Evolutionary conservation across 2,329 filamentous ascomycete species (phyloP), one percentile per base, ranked within the genome.

Genomic region (Aspergillus alliaceus): DNA sequence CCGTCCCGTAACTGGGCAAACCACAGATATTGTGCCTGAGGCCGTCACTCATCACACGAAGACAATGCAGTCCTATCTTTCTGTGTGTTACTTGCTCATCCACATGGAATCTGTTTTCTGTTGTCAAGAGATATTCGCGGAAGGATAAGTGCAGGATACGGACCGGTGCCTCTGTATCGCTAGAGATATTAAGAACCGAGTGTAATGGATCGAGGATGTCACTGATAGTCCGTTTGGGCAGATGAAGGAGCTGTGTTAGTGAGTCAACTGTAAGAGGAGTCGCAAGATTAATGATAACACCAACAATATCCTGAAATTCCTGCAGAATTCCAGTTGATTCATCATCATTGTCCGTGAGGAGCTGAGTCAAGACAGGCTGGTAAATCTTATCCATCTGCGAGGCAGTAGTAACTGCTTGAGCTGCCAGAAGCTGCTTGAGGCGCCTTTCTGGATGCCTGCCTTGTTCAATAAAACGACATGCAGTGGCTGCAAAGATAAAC

Each of bases 401-500:
- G 6, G n/a, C 48, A 3, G 31, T 24, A 14, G 50, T 32, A 27
- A 40, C 20, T 6, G 32, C 42, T 32, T 53, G 49, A 51, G 50
- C 12, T 31, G 46, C 39, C 8, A 64, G 59, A 18, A 65, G 29
- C 12, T 49, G 22, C 22, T 25, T n/a, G 11, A 66, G 59, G 4
- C 58, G 58, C 14, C 46, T 54, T 35, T 59, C 20, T n/a, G 64
- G 64, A 14, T 34, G 11, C 61, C 4, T 35, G 7, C 32, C 32
- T 35, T 37, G 6, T 37, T 51, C 54, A 18, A 73, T 50, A 58
- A 68, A 68, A 3, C 65, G 69, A 59, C 61, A 72, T 14, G 66
- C 34, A 14, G 70, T 69, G 15, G 60, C 50, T 8, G 64, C 64
- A 20, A 49, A 72, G 44, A 65, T 72, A 39, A 75, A 74, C 27